phyloP scores from a whole-genome alignment of 352 stramenopile species.

The Pythium oligandrum region DNA sequence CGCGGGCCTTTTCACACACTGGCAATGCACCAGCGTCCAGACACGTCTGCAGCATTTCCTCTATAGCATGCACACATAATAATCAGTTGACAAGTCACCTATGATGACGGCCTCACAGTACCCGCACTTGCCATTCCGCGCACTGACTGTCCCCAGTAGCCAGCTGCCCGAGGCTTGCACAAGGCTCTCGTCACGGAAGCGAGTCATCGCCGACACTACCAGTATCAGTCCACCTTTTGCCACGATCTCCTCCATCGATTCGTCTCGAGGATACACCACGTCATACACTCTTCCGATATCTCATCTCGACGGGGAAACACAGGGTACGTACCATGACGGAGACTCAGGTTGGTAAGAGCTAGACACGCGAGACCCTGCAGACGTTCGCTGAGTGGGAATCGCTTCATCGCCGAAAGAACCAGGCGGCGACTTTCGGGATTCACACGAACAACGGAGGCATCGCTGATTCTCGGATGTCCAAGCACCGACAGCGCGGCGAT shows the following conservation, averaged over 20 bases:
- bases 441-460: slow-evolving; percentile 41
- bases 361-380: slow-evolving; percentile 48
- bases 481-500: slow-evolving; percentile 47
- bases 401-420: slow-evolving; percentile 51
- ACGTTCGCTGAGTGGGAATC: slow-evolving; percentile 53
- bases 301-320: no score
- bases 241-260: slow-evolving; percentile 53
- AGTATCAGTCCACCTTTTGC: slow-evolving; percentile 43
- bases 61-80: slow-evolving; percentile 7
- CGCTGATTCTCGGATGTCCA: slow-evolving; percentile 46
- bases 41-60: slow-evolving; percentile 39
- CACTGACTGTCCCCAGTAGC: slow-evolving; percentile 45
- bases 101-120: no score
- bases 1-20: slow-evolving; percentile 43
- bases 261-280: slow-evolving; percentile 16
- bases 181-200: slow-evolving; percentile 34
- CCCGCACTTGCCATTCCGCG: no score
- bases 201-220: slow-evolving; percentile 44
- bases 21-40: slow-evolving; percentile 45
- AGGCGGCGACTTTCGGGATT: slow-evolving; percentile 45
- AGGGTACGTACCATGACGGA: slow-evolving; percentile 33
- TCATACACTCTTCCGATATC: no score
- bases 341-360: slow-evolving; percentile 49
- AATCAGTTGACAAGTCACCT: no score
- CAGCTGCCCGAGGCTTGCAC: slow-evolving; percentile 52